phyloP scores from a whole-genome alignment of 1,284 basidiomycete species.

The Heterobasidion irregulare region DNA sequence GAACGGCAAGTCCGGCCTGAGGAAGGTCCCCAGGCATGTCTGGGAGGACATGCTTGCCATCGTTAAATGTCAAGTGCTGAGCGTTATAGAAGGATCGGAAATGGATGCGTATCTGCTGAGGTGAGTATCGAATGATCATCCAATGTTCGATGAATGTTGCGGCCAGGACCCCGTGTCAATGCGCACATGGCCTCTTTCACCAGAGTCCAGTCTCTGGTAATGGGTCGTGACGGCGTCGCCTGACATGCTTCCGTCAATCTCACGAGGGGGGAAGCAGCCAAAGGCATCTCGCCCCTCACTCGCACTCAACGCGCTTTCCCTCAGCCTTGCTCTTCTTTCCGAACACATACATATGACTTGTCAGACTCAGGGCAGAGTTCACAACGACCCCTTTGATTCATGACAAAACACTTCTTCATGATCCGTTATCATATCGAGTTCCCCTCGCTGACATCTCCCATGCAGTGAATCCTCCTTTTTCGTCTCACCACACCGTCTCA shows the following conservation, averaged over 20 bases:
- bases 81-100: constrained; percentile 79
- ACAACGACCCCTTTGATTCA: too few relatives aligned
- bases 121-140: constrained; percentile 36
- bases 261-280: too few relatives aligned
- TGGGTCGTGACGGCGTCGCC: too few relatives aligned
- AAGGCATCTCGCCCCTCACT: too few relatives aligned
- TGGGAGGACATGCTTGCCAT: constrained; percentile 99
- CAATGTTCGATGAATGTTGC: not conserved
- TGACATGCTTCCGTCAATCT: too few relatives aligned
- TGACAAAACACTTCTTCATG: too few relatives aligned
- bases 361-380: too few relatives aligned
- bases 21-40: constrained; percentile 65
- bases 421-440: not conserved
- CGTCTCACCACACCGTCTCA: constrained; percentile 91
- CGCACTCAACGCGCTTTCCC: too few relatives aligned
- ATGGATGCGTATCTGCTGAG: constrained; percentile 95
- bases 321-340: too few relatives aligned
- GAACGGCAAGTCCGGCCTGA: constrained; percentile 56
- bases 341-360: too few relatives aligned
- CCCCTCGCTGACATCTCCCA: not conserved
- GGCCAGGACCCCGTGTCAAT: not conserved
- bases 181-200: not conserved
- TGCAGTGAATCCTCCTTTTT: constrained; percentile 95
- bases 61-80: constrained; percentile 96
- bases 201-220: not conserved